Evolutionary conservation across 2,329 filamentous ascomycete genomes (phyloP).

Genomic region (Conoideocrella luteorostrata): DNA sequence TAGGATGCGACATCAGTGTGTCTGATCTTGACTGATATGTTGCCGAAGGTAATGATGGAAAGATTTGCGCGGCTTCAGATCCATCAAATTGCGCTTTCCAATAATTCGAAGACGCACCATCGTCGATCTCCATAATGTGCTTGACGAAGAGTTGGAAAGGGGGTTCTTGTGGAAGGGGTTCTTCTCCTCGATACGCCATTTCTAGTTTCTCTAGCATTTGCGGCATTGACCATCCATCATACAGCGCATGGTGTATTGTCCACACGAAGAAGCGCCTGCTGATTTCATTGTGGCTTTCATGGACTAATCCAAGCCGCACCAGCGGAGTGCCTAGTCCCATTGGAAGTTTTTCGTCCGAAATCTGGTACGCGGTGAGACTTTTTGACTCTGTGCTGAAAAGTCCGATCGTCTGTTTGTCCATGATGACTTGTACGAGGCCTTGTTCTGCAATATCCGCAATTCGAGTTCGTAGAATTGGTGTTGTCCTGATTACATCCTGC

Average conservation of each 20-base stretch:
- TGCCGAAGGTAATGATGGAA: conserved; percentile 5
- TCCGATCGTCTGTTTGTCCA: conserved; percentile 24
- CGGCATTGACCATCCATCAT: conserved; percentile 47
- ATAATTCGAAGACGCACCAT: not conserved
- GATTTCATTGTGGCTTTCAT: not conserved
- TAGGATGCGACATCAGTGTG: conserved; percentile 1
- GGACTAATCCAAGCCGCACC: conserved; percentile 9
- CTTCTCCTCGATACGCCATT: conserved; percentile 26
- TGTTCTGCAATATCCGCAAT: conserved; percentile 35
- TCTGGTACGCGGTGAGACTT: conserved; percentile 21
- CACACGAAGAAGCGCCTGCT: conserved; percentile 19
- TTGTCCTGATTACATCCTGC: conserved; percentile 25
- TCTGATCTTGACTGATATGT: conserved; percentile 5
- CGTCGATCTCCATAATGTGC: not conserved
- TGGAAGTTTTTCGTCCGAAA: conserved; percentile 34
- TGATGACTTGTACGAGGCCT: conserved; percentile 17
- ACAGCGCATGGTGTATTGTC: conserved; percentile 45
- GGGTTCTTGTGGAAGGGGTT: not conserved
- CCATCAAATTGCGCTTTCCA: conserved; percentile 12
- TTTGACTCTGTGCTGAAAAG: not conserved
- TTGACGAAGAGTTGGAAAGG: conserved; percentile 5
- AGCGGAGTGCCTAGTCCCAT: conserved; percentile 27
- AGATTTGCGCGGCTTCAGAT: conserved; percentile 9
- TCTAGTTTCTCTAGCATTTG: conserved; percentile 37
- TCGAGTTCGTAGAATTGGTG: conserved; percentile 36